These are phyloP conservation scores for Neurospora terricola DNA, from an alignment of 495 filamentous ascomycete species.

Conservation along the genomic window DNA sequence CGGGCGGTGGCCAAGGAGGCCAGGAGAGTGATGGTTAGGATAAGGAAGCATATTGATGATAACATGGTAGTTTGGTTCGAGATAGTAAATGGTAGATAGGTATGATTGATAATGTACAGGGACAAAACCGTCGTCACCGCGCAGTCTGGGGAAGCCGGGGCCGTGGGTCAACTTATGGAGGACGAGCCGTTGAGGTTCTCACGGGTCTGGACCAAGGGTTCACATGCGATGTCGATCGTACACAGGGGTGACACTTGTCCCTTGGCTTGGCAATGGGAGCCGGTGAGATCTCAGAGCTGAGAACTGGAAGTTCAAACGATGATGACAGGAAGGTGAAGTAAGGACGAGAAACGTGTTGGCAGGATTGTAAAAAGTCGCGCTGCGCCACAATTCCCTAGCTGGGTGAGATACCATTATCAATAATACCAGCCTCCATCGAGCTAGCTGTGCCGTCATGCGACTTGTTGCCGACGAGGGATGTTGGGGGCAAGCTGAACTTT, in stretches of 20 bases:
- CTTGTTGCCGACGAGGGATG: neutral
- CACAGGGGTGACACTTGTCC: neutral
- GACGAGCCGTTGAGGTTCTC: neutral
- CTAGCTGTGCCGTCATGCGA: neutral
- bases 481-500: neutral
- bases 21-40: neutral
- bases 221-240: neutral
- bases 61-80: neutral
- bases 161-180: neutral
- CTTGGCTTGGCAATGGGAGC: neutral
- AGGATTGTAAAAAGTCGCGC: neutral
- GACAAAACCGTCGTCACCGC: neutral
- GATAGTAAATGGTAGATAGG: too few species aligned
- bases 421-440: neutral
- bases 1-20: neutral
- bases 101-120: neutral
- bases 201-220: neutral
- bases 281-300: neutral
- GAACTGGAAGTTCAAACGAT: neutral
- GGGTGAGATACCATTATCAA: neutral
- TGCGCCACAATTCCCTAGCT: neutral
- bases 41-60: neutral
- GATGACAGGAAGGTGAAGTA: neutral
- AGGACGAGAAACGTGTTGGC: neutral
- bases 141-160: neutral